Evolutionary conservation across 495 filamentous ascomycete genomes (phyloP), one percentile per base, ranked within the genome.

Genomic region (Lasiosphaeria miniovina): DNA sequence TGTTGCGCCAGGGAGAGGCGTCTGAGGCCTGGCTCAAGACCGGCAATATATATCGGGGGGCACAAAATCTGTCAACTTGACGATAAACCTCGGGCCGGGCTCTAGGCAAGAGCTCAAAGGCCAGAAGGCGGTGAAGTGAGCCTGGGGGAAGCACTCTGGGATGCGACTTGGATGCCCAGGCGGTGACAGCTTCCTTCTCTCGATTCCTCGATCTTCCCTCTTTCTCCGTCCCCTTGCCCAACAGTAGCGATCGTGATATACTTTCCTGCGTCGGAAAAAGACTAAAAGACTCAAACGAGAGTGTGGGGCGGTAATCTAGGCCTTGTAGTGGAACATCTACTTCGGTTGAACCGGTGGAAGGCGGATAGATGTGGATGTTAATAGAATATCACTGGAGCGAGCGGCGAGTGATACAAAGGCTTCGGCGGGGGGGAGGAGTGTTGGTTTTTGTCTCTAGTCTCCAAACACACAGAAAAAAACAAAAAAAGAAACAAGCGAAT

Each of bases 401-500:
- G 50, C 48, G 33, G 66, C 41, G 56, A 58, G 55, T 52, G 58
- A 56, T 43, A 40, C 52, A 49, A 43, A 43, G 35, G 54, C 24
- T 46, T 4, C 43, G 12, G 12, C 11, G 43, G 15, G 4, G 43
- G 43, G 43, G 5, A 1, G 38, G 61, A 64, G 62, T 55, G 57
- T 57, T 65, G 51, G 40, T 61, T 52, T 31, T 62, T 54, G 52
- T 61, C 34, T 64, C 61, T 15, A 58, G 50, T 75, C 63, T 66
- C 68, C 68, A 71, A 72, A 72, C 66, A 68, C 71, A 71, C 74
- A 69, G 70, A 65, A 71, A 74, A 72, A 71, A 72, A 68, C 73
- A 69, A 67, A 76, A 78, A 72, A 68, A 64, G 63, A 76, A 69
- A 72, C 61, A 79, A 84, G 81, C 80, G 80, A 84, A 79, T 82